Conservation (phyloP, 768 basidiomycete genomes). For the Sarcodon aspratus region DNA sequence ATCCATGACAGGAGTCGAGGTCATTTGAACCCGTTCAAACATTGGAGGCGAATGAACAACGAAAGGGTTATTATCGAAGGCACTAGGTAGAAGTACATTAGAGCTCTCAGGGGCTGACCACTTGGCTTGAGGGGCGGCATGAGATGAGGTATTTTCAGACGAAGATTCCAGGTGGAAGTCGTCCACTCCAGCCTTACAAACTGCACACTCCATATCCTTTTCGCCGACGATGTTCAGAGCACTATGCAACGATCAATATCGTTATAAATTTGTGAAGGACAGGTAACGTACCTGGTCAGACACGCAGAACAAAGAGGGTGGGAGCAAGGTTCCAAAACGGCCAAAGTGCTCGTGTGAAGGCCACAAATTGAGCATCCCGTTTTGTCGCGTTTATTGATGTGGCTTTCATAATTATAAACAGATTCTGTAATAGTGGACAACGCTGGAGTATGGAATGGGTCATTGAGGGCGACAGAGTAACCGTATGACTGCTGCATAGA, state of each 20-base stretch:
- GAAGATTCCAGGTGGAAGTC: slow-evolving; percentile 46
- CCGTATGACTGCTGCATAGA: slow-evolving; percentile 14
- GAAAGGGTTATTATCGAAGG: slow-evolving; percentile 10
- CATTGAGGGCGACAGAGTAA: slow-evolving; percentile 25
- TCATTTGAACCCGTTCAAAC: slow-evolving; percentile 20
- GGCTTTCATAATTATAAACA: slow-evolving; percentile 14
- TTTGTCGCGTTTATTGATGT: slow-evolving; percentile 13
- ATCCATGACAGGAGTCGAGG: slow-evolving; percentile 19
- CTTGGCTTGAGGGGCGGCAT: slow-evolving; percentile 1
- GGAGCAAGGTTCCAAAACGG: slow-evolving; percentile 60
- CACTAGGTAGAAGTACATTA: slow-evolving; percentile 15
- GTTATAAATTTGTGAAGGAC: not conserved
- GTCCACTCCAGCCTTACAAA: slow-evolving; percentile 58
- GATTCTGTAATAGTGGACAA: slow-evolving; percentile 23
- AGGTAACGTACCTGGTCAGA: slow-evolving; percentile 36
- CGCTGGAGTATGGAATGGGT: slow-evolving; percentile 28
- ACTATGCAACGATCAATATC: slow-evolving; percentile 12
- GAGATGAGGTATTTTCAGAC: slow-evolving; percentile 1
- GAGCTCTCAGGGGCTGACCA: slow-evolving; percentile 9
- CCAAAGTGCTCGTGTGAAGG: slow-evolving; percentile 33
- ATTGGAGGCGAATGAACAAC: slow-evolving; percentile 2
- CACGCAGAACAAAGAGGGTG: slow-evolving; percentile 75
- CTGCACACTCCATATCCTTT: slow-evolving; percentile 78
- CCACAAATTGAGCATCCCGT: slow-evolving; percentile 57
- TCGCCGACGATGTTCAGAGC: slow-evolving; percentile 85